Conservation (phyloP, 768 basidiomycete genomes). For the Lactifluus subvellereus region DNA sequence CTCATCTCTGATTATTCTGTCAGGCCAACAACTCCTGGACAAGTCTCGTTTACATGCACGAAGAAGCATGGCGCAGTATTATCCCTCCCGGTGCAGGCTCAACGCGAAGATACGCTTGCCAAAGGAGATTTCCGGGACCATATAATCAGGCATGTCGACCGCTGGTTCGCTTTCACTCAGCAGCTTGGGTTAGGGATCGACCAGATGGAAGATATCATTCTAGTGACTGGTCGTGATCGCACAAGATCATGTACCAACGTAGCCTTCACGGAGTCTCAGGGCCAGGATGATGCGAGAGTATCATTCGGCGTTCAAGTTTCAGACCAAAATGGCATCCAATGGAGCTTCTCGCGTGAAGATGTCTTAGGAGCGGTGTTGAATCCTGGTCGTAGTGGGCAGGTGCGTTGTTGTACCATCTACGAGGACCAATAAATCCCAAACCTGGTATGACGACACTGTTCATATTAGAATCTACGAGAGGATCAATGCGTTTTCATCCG, state of each 20-base stretch:
- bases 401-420: neutral
- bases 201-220: slow-evolving; percentile 3
- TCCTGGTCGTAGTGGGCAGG: neutral
- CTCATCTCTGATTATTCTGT: neutral
- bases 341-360: neutral
- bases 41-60: neutral
- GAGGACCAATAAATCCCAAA: neutral
- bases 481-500: neutral
- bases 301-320: neutral
- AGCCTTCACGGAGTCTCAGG: neutral
- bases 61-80: neutral
- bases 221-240: slow-evolving; percentile 5
- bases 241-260: neutral
- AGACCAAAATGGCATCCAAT: neutral
- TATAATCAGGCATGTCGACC: slow-evolving; percentile 3
- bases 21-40: neutral
- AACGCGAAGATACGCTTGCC: slow-evolving; percentile 1
- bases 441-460: neutral
- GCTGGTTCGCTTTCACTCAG: neutral
- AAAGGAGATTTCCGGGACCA: neutral
- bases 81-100: slow-evolving; percentile 1
- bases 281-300: neutral
- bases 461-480: neutral
- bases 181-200: neutral
- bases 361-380: neutral